Conservation (phyloP, 805 yeast genomes). For the Yamadazyma olivae region DNA sequence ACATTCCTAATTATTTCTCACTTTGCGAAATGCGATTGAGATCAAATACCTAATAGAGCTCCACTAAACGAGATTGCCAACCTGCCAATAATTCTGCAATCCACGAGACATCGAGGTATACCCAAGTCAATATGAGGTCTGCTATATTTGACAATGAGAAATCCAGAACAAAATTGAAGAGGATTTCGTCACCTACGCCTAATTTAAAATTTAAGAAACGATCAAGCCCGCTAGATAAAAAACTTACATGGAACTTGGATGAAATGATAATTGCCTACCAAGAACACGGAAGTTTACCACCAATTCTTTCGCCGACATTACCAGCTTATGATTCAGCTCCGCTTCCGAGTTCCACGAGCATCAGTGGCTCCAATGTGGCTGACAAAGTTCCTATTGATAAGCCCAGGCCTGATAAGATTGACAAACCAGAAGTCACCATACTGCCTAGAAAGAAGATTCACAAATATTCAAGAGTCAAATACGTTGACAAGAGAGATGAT, state of each 20-base stretch:
- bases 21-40: no score
- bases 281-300: constrained; percentile 32
- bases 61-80: no score
- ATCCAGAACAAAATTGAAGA: neutral
- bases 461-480: constrained; percentile 12
- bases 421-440: neutral
- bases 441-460: neutral
- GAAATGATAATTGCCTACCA: constrained; percentile 34
- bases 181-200: constrained; percentile 6
- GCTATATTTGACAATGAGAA: constrained; percentile 24
- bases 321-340: constrained; percentile 16
- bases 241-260: constrained; percentile 31
- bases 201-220: constrained; percentile 4
- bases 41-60: no score
- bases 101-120: neutral
- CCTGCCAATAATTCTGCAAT: no score
- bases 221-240: neutral
- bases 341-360: neutral
- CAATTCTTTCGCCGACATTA: constrained; percentile 37
- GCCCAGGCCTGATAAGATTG: neutral
- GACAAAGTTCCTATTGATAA: neutral
- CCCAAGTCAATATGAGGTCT: constrained; percentile 23
- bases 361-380: neutral
- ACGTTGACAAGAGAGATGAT: constrained; percentile 29
- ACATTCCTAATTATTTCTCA: no score